Base-by-base conservation (phyloP, 2,329 filamentous ascomycete species). In the Sarocladium kiliense region DNA sequence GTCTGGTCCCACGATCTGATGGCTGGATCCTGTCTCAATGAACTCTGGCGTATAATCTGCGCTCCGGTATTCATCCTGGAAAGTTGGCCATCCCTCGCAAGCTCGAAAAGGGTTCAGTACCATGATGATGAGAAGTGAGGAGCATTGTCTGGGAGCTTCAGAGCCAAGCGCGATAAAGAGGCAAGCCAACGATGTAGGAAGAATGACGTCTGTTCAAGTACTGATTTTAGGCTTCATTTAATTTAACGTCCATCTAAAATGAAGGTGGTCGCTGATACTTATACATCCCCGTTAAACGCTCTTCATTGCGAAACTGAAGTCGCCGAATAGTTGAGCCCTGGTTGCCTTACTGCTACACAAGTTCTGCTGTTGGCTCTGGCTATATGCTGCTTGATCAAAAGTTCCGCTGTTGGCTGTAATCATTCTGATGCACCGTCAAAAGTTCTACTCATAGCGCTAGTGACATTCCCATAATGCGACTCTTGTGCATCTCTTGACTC, bases 1-100 rank as follows among this genome's bases (percentile, higher is more conserved):
- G 3, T 59, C 50, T 16, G 60, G 60, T 6, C 58, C 60, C 3
- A 60, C 56, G 32, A 60, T 57, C 39, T 61, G 57, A 1, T 32
- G 58, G 19, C 34, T 54, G 19, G 32, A 16, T 47, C 55, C 49
- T n/a, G 47, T 19, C 11, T 56, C 36, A 53, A 60, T 12, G 18
- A 60, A 56, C 2, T 27, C 47, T 7, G 57, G 58, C 2, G 14
- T 37, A 41, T 57, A 60, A 27, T 47, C 44, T 7, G 18, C 10
- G 23, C 7, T 25, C 12, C 58, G 55, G 19, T 59, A 58, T n/a
- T 58, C 55, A 1, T 55, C 53, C 34, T 50, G 54, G 25, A 55
- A 55, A n/a, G 27, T 49, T 55, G 54, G 45, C 47, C 45, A 23
- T 19, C 54, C 54, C 26, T 41, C 26, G 27, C 44, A 53, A 14